phyloP scores from a whole-genome alignment of 805 yeast species.

The Ogataea ramenticola region DNA sequence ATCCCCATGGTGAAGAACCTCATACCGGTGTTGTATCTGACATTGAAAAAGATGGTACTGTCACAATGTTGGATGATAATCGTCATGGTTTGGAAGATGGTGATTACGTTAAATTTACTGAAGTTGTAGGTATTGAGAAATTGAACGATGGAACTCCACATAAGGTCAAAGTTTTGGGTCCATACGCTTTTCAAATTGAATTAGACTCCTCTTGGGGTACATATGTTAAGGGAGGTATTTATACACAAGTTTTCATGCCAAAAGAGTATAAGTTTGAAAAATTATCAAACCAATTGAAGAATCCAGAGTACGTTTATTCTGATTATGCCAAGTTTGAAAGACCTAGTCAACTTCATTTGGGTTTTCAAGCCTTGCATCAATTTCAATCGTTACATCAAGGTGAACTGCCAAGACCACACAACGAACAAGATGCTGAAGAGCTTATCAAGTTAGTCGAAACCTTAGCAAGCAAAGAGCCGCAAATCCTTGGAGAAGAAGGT shows the following conservation, averaged over 20 bases:
- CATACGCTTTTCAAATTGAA: conserved; percentile 81
- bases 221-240: conserved; percentile 80
- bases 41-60: conserved; percentile 81
- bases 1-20: conserved; percentile 92
- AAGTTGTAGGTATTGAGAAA: conserved; percentile 71
- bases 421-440: conserved; percentile 67
- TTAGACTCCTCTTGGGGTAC: conserved; percentile 48
- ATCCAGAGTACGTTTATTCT: conserved; percentile 73
- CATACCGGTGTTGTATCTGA: conserved; percentile 80
- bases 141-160: conserved; percentile 68
- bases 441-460: conserved; percentile 51
- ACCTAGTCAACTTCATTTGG: conserved; percentile 84
- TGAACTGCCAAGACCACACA: conserved; percentile 67
- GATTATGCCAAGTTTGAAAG: conserved; percentile 95
- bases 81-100: conserved; percentile 96
- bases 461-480: conserved; percentile 48
- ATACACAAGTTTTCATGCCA: conserved; percentile 90
- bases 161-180: conserved; percentile 83
- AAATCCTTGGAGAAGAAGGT: conserved; percentile 44
- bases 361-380: conserved; percentile 80
- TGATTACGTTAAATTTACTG: conserved; percentile 77
- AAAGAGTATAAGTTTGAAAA: conserved; percentile 52
- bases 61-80: conserved; percentile 85
- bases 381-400: conserved; percentile 60
- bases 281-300: conserved; percentile 53